phyloP scores from a whole-genome alignment of 371 early-diverging fungal genomes.

The Apophysomyces variabilis region DNA sequence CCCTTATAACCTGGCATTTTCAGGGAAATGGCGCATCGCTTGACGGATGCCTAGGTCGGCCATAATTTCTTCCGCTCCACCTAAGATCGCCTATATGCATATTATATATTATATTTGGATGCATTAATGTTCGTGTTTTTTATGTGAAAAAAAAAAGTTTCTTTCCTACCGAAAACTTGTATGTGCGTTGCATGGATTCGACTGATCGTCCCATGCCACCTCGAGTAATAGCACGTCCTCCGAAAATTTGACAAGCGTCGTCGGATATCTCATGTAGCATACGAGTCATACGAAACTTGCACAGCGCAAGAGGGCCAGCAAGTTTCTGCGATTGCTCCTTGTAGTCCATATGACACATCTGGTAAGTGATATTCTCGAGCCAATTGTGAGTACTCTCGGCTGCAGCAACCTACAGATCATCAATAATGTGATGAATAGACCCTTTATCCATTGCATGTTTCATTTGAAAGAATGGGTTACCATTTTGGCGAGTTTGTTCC shows the following conservation, averaged over 20 bases:
- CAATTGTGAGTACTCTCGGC: constrained; percentile 57
- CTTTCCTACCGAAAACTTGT: constrained; percentile 44
- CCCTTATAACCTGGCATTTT: constrained; percentile 29
- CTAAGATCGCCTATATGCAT: constrained; percentile 73
- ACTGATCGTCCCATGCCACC: constrained; percentile 58
- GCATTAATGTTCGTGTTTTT: constrained; percentile 17
- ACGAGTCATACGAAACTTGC: constrained; percentile 58
- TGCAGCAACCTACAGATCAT: constrained; percentile 36
- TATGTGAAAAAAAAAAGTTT: too few relatives aligned
- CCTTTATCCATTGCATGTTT: constrained; percentile 14
- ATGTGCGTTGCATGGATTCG: constrained; percentile 47
- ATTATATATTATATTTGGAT: neutral
- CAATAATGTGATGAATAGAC: neutral
- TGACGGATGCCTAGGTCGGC: constrained; percentile 55
- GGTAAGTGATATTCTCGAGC: constrained; percentile 59
- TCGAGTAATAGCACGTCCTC: constrained; percentile 61
- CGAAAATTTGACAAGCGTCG: constrained; percentile 63
- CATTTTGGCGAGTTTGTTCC: constrained; percentile 71
- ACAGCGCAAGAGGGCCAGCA: constrained; percentile 62
- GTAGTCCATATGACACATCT: constrained; percentile 59
- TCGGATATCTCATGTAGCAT: constrained; percentile 53
- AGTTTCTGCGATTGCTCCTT: constrained; percentile 52
- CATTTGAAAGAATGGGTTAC: constrained; percentile 45
- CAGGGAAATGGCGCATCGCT: constrained; percentile 46
- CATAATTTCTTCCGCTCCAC: constrained; percentile 80